Evolutionary conservation across 2,329 filamentous ascomycete genomes (phyloP).

Genomic region (Ascochyta lentis): DNA sequence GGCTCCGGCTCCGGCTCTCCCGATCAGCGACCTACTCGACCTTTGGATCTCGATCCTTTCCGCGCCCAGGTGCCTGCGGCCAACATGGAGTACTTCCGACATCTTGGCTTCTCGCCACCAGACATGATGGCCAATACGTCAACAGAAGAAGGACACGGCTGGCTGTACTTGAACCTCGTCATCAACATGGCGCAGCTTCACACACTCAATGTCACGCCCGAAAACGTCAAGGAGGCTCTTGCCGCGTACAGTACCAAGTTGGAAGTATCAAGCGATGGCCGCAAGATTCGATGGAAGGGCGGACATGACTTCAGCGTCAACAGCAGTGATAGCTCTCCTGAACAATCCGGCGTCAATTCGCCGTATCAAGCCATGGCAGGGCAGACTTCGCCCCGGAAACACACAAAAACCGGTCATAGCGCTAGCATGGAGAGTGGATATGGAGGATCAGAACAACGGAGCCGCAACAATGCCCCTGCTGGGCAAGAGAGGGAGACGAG

Average conservation of each 20-base stretch:
- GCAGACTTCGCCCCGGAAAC: constrained; percentile 37
- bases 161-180: constrained; percentile 83
- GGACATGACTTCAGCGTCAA: constrained; percentile 69
- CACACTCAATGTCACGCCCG: constrained; percentile 80
- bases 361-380: constrained; percentile 54
- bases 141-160: constrained; percentile 72
- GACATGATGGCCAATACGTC: constrained; percentile 59
- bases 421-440: constrained; percentile 28
- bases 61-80: constrained; percentile 77
- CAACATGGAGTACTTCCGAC: constrained; percentile 80
- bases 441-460: constrained; percentile 25
- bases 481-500: constrained; percentile 36
- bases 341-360: constrained; percentile 53
- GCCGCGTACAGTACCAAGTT: constrained; percentile 74
- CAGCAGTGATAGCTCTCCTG: constrained; percentile 65
- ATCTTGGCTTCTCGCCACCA: constrained; percentile 71
- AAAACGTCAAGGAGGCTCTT: constrained; percentile 77
- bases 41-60: constrained; percentile 77
- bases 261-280: constrained; percentile 77
- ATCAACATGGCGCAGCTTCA: constrained; percentile 84
- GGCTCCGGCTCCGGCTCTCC: constrained; percentile 52
- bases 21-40: constrained; percentile 79
- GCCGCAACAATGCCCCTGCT: constrained; percentile 24
- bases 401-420: constrained; percentile 30
- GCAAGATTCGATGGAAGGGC: constrained; percentile 81